phyloP scores from a whole-genome alignment of 306 rosid species.

The Luffa acutangula region DNA sequence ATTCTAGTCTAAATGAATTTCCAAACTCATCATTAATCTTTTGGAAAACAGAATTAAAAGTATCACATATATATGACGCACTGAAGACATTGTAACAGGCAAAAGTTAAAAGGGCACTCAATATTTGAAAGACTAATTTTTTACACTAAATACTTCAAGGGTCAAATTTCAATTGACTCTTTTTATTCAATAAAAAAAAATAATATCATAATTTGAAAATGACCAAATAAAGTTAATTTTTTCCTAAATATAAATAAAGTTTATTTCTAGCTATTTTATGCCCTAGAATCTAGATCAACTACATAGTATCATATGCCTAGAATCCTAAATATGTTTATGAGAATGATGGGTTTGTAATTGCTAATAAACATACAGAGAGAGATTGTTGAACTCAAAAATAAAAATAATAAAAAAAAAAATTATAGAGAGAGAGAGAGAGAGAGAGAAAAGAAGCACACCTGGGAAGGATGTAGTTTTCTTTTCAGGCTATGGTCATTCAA shows the following conservation, averaged over 20 bases:
- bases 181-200: background rate
- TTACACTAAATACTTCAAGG: background rate
- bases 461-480: constrained; percentile 23
- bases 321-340: background rate
- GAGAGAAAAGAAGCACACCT: constrained; percentile 4
- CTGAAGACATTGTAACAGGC: background rate
- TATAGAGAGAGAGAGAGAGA: background rate
- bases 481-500: constrained; percentile 28
- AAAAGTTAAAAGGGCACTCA: background rate
- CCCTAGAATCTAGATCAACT: background rate
- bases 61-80: background rate
- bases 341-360: background rate
- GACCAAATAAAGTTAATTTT: background rate
- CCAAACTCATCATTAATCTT: background rate
- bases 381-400: background rate
- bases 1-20: background rate
- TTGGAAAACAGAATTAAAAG: background rate
- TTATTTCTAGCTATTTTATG: background rate
- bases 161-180: background rate
- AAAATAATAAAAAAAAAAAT: background rate
- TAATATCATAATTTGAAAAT: background rate
- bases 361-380: background rate
- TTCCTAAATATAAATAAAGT: background rate
- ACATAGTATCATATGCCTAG: background rate
- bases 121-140: background rate